Evolutionary conservation across 1,139 yeast species (phyloP).

Genomic region (Protomyces macrosporus): DNA sequence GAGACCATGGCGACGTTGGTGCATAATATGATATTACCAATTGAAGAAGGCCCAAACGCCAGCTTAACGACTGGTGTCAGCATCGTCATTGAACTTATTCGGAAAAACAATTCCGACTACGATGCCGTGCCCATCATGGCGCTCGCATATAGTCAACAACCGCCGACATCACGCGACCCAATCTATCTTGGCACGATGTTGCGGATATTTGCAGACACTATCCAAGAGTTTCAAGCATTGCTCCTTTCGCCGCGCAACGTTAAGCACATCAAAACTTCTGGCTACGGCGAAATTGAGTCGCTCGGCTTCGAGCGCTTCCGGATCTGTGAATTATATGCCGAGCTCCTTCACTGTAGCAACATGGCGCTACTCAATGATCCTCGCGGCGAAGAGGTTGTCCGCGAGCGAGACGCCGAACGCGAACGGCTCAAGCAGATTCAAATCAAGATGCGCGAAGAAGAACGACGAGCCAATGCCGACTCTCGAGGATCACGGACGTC

Average conservation of each 20-base stretch:
- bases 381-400: constrained; percentile 71
- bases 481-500: background rate
- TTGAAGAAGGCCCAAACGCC: constrained; percentile 26
- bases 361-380: constrained; percentile 89
- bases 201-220: constrained; percentile 67
- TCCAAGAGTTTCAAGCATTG: constrained; percentile 62
- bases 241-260: constrained; percentile 41
- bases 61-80: constrained; percentile 87
- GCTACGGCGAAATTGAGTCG: constrained; percentile 75
- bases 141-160: constrained; percentile 83
- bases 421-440: constrained; percentile 32
- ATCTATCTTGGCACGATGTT: constrained; percentile 86
- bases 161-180: constrained; percentile 92
- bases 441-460: background rate
- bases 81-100: constrained; percentile 84
- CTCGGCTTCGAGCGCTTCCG: constrained; percentile 92
- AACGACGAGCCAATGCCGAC: background rate
- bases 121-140: constrained; percentile 84
- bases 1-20: constrained; percentile 63
- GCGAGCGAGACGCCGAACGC: constrained; percentile 68
- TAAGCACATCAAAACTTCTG: constrained; percentile 51
- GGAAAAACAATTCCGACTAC: constrained; percentile 93
- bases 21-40: constrained; percentile 62
- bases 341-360: constrained; percentile 88
- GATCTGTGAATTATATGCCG: constrained; percentile 91